Evolutionary conservation across 257 asterid genomes (phyloP).

Genomic region (Perilla frutescens): DNA sequence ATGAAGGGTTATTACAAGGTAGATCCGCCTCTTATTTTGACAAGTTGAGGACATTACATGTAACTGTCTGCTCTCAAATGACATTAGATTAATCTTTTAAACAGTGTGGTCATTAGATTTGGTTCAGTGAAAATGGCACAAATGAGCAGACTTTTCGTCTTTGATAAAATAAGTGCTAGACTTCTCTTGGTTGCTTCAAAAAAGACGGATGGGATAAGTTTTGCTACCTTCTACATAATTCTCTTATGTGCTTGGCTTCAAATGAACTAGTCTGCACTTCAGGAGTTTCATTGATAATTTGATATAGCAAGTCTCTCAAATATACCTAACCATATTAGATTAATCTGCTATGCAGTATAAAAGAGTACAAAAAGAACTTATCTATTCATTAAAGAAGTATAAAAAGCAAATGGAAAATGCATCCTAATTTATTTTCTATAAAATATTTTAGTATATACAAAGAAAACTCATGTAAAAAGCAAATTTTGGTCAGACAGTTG

Average conservation of each 20-base stretch:
- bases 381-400: not conserved
- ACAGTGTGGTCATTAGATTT: not conserved
- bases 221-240: not conserved
- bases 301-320: not conserved
- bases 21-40: slow-evolving; percentile 10
- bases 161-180: not conserved
- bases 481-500: too few relatives aligned
- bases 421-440: not conserved
- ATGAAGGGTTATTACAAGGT: slow-evolving; percentile 97
- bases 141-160: not conserved
- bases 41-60: not conserved
- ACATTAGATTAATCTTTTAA: not conserved
- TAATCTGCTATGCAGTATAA: too few relatives aligned
- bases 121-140: not conserved
- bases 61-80: slow-evolving; percentile 15
- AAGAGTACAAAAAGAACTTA: not conserved
- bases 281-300: not conserved
- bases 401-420: not conserved
- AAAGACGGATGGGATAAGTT: not conserved
- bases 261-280: not conserved
- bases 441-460: too few relatives aligned
- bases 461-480: too few relatives aligned
- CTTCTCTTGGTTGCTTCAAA: not conserved
- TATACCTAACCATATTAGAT: not conserved
- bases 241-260: not conserved